Percentiles rank a stretch among this genome's conserved stretches.
These are phyloP conservation scores for Tricholoma hemisulphureum DNA, from an alignment of 768 basidiomycete species.

Conservation along the genomic window DNA sequence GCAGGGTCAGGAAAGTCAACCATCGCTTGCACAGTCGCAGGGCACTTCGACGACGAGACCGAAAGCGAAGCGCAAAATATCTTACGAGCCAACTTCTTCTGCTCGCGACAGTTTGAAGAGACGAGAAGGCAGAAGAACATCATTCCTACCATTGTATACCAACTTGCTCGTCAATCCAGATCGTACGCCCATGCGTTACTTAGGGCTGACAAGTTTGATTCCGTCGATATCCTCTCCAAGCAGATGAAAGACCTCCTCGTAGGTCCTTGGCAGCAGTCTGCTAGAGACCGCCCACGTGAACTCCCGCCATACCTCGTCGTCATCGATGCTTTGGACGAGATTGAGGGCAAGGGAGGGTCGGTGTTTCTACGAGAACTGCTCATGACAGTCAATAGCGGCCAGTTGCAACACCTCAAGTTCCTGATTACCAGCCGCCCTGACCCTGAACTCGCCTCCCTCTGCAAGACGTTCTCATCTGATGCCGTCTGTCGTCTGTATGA, in stretches of 20 bases:
- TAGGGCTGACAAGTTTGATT: background rate
- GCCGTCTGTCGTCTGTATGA: background rate
- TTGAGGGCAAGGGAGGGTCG: background rate
- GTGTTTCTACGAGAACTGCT: slow-evolving; percentile 5
- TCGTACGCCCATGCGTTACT: background rate
- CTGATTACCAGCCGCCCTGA: background rate
- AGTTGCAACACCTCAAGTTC: background rate
- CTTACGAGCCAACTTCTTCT: background rate
- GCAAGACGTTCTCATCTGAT: slow-evolving; percentile 12
- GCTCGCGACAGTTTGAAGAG: background rate
- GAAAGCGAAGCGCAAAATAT: too few relatives aligned
- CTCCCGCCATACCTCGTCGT: background rate
- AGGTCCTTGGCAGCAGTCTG: background rate
- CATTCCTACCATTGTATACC: background rate
- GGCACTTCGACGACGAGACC: background rate
- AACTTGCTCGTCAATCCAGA: background rate
- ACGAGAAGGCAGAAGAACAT: background rate
- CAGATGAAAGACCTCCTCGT: background rate
- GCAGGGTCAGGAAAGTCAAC: background rate
- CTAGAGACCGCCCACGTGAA: too few relatives aligned
- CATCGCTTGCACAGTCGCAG: background rate
- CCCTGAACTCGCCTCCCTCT: slow-evolving; percentile 11
- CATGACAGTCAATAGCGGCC: background rate
- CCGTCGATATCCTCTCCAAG: background rate
- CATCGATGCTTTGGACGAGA: slow-evolving; percentile 11